phyloP scores from a whole-genome alignment of 2,329 filamentous ascomycete genomes.

The Sporothrix globosa region DNA sequence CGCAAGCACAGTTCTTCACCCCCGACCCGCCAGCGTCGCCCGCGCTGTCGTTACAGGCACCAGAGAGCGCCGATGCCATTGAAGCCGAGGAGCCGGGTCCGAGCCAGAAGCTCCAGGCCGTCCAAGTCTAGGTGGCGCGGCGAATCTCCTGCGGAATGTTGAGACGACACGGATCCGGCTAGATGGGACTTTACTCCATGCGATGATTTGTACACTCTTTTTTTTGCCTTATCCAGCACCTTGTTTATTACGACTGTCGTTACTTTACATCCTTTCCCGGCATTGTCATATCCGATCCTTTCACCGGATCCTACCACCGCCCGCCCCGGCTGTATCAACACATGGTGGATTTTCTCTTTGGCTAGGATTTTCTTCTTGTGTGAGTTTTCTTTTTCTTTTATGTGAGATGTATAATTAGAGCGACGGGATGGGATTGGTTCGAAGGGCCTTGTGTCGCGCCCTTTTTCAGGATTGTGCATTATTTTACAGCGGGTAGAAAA shows the following conservation, averaged over 20 bases:
- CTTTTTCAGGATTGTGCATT: background rate
- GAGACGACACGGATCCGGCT: background rate
- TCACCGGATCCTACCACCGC: background rate
- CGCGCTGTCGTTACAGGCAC: background rate
- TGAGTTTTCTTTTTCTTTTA: background rate
- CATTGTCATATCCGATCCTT: background rate
- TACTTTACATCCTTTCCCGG: background rate
- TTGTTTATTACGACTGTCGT: slow-evolving; percentile 22
- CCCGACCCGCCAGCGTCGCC: slow-evolving; percentile 47
- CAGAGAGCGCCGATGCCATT: background rate
- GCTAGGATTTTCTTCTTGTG: background rate
- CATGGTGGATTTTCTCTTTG: background rate
- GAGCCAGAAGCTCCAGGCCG: slow-evolving; percentile 24
- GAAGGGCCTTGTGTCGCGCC: slow-evolving; percentile 8
- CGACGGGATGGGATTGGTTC: slow-evolving; percentile 19
- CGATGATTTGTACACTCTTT: background rate
- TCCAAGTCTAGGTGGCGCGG: slow-evolving; percentile 25
- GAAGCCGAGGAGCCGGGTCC: background rate
- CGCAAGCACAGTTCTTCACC: slow-evolving; percentile 48
- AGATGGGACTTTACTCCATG: background rate
- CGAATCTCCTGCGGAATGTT: slow-evolving; percentile 3
- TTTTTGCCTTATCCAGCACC: background rate
- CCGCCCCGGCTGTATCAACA: slow-evolving; percentile 20
- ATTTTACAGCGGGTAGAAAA: slow-evolving; percentile 26
- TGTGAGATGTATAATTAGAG: slow-evolving; percentile 19